Percentiles rank a stretch among this genome's conserved stretches.
Evolutionary conservation across 768 basidiomycete genomes (phyloP).

Genomic region (Epithele typhae): DNA sequence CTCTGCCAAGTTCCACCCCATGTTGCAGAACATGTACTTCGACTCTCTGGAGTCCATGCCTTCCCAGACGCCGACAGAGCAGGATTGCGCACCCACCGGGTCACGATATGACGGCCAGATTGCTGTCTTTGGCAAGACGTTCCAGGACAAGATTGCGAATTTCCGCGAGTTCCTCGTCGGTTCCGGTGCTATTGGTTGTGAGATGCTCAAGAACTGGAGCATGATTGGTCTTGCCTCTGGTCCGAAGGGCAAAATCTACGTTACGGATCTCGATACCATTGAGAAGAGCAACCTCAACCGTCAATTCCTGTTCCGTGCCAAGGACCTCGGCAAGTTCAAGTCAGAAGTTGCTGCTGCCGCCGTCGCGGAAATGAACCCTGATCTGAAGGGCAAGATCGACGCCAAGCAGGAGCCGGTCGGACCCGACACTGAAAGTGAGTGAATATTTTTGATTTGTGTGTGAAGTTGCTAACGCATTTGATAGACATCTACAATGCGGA

Average conservation of each 20-base stretch:
- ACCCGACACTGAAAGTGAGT: constrained; percentile 84
- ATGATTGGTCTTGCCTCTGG: constrained; percentile 95
- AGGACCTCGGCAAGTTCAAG: constrained; percentile 97
- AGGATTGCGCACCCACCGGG: constrained; percentile 75
- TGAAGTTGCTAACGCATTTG: too few species aligned
- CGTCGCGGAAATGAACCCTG: constrained; percentile 94
- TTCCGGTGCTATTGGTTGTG: constrained; percentile 98
- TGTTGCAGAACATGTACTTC: constrained; percentile 93
- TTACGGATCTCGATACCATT: constrained; percentile 97
- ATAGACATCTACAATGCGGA: constrained; percentile 82
- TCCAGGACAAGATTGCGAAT: constrained; percentile 89
- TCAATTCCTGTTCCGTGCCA: constrained; percentile 95
- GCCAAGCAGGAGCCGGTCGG: constrained; percentile 94
- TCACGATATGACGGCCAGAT: constrained; percentile 93
- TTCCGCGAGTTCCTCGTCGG: constrained; percentile 96
- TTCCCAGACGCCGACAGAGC: constrained; percentile 64
- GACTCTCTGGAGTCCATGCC: constrained; percentile 97
- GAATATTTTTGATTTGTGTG: not conserved
- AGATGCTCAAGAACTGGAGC: constrained; percentile 99
- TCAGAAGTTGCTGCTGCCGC: constrained; percentile 89
- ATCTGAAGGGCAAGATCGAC: constrained; percentile 78
- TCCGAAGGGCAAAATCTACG: constrained; percentile 74
- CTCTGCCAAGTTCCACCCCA: constrained; percentile 97
- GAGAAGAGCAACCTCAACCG: constrained; percentile 99
- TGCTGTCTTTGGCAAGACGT: constrained; percentile 89